Base-by-base conservation (phyloP, 306 rosid genomes). In the Vicia sativa region DNA sequence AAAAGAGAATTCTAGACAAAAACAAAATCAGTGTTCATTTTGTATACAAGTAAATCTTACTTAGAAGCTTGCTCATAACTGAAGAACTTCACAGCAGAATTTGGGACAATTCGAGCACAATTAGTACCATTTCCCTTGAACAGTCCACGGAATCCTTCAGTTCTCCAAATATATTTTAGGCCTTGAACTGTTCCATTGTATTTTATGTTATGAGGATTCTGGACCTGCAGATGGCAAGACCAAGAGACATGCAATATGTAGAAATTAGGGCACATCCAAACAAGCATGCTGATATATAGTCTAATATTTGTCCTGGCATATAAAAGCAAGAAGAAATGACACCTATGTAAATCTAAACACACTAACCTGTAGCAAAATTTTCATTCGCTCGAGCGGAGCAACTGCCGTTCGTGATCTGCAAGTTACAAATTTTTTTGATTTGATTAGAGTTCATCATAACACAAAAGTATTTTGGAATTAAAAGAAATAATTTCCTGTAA, bases 321-420 rank as follows among this genome's bases (percentile, higher is more conserved):
- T 7, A 41, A 41, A 61, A 64, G 44, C 37, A 46, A 53, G 59
- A 61, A 59, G 16, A 72, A 38, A 43, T 56, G 15, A 65, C 11
- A 59, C 12, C 11, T 2, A 45, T 28, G 46, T 16, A 62, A 16
- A 23, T 25, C 41, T 18, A 72, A 64, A 60, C 50, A 57, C 73
- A 79, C 67, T 16, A 76, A 95, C 99, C 99, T 95, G 99, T 13
- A 95, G 84, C 82, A 95, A 87, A 75, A 95, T 95, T 81, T 95
- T 95, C 88, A 95, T 63, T 45, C 99, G 87, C 73, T 95, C 99
- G 72, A 95, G 79, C 9, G 99, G 99, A 71, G 99, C 99, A 79
- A 95, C 99, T 16, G 97, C 99, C 1, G 99, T 95, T 41, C 99
- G 95, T 61, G 99, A 95, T 78, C 99, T 95, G 91, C 77, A 77